Evolutionary conservation across 2,329 filamentous ascomycete species (phyloP).

Genomic region (Aspergillus melleus): DNA sequence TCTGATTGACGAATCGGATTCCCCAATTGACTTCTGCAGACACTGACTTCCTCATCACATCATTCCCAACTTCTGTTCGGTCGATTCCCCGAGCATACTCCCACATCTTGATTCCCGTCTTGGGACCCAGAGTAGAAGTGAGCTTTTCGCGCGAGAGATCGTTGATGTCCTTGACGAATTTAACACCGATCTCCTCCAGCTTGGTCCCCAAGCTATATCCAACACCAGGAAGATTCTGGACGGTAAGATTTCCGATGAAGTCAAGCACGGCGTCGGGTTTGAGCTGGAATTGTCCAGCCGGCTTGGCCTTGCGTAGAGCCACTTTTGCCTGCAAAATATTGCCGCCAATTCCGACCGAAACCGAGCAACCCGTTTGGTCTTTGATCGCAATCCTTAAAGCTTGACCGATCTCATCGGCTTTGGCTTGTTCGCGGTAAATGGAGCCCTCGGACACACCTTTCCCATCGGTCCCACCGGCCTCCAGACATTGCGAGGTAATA

Average conservation of each 20-base stretch:
- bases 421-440: constrained; percentile 74
- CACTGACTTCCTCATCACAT: constrained; percentile 85
- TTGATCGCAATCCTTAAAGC: constrained; percentile 69
- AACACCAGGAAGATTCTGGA: constrained; percentile 86
- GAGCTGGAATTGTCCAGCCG: constrained; percentile 87
- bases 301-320: constrained; percentile 87
- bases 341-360: constrained; percentile 87
- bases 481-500: constrained; percentile 69
- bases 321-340: constrained; percentile 93
- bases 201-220: constrained; percentile 85
- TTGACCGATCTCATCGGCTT: constrained; percentile 70
- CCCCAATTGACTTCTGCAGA: constrained; percentile 99
- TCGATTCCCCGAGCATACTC: constrained; percentile 91
- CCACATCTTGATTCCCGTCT: constrained; percentile 87
- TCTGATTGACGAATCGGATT: constrained; percentile 86
- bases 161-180: constrained; percentile 78
- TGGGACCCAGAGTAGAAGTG: constrained; percentile 74
- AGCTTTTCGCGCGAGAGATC: constrained; percentile 75
- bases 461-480: constrained; percentile 66
- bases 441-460: constrained; percentile 65
- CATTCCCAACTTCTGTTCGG: constrained; percentile 78
- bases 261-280: constrained; percentile 76
- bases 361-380: constrained; percentile 74
- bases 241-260: constrained; percentile 74
- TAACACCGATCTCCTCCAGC: constrained; percentile 82